Conservation (phyloP, 2,329 filamentous ascomycete genomes). For the Xylariaceae sp. region DNA sequence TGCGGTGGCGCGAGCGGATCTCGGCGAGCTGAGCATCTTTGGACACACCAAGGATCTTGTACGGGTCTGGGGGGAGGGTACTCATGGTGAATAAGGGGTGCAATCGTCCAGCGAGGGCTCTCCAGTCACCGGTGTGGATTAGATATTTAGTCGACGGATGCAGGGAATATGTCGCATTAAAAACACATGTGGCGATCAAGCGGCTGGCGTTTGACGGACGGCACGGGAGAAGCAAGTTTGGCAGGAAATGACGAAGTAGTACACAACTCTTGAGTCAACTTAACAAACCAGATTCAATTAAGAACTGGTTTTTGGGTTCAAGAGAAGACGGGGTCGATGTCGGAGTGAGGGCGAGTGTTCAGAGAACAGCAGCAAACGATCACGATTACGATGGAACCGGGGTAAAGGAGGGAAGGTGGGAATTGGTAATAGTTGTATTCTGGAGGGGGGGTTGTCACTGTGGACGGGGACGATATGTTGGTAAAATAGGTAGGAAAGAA, state of each 20-base stretch:
- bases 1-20: conserved; percentile 78
- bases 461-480: conserved; percentile 5
- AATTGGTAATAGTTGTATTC: conserved; percentile 4
- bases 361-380: neutral
- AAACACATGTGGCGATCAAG: conserved; percentile 25
- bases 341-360: conserved; percentile 2
- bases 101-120: conserved; percentile 18
- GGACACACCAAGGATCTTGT: conserved; percentile 69
- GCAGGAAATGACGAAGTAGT: conserved; percentile 16
- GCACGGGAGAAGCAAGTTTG: conserved; percentile 13
- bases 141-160: conserved; percentile 23
- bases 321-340: conserved; percentile 11
- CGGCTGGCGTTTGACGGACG: conserved; percentile 23
- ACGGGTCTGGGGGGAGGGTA: conserved; percentile 67
- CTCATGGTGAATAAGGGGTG: conserved; percentile 38
- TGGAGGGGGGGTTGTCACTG: too few species aligned
- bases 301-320: conserved; percentile 29
- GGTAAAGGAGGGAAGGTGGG: conserved; percentile 3
- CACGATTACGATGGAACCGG: conserved; percentile 1
- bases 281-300: conserved; percentile 32
- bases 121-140: conserved; percentile 7
- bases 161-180: conserved; percentile 19
- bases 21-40: conserved; percentile 65
- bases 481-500: conserved; percentile 16
- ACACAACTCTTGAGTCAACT: conserved; percentile 19